These are phyloP conservation scores for Auricularia sp. DNA, from an alignment of 768 basidiomycete species.

Conservation along the genomic window DNA sequence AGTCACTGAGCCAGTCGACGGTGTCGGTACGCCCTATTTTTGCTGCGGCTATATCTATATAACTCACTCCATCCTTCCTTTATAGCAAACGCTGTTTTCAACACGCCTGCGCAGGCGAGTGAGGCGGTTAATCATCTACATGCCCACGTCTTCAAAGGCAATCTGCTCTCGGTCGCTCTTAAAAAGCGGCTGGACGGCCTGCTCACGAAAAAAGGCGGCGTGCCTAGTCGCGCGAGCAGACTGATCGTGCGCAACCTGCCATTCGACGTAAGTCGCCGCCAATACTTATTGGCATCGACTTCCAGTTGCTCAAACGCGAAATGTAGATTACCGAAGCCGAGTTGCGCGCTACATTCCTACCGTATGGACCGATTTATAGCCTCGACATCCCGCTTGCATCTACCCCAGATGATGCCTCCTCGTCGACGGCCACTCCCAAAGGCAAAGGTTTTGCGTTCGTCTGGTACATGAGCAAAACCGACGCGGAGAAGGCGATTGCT, in stretches of 20 bases:
- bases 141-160: slow-evolving; percentile 87
- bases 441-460: slow-evolving; percentile 87
- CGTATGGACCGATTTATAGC: slow-evolving; percentile 77
- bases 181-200: slow-evolving; percentile 76
- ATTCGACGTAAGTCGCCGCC: slow-evolving; percentile 33
- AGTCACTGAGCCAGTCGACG: slow-evolving; percentile 52
- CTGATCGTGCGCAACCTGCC: slow-evolving; percentile 89
- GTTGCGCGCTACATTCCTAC: slow-evolving; percentile 74
- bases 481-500: slow-evolving; percentile 74
- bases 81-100: slow-evolving; percentile 64
- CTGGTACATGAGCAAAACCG: slow-evolving; percentile 80
- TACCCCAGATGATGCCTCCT: too few species aligned
- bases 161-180: slow-evolving; percentile 72
- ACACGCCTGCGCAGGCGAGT: slow-evolving; percentile 52
- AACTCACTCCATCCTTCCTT: not conserved
- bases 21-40: slow-evolving; percentile 35
- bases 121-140: slow-evolving; percentile 74
- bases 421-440: slow-evolving; percentile 18
- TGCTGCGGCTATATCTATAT: not conserved
- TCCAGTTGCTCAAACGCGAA: not conserved
- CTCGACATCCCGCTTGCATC: slow-evolving; percentile 54
- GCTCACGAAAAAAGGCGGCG: slow-evolving; percentile 31
- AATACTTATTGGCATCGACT: not conserved
- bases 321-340: slow-evolving; percentile 72
- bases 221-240: slow-evolving; percentile 62